phyloP scores from a whole-genome alignment of 2,329 filamentous ascomycete genomes.

The Alternaria viburni region DNA sequence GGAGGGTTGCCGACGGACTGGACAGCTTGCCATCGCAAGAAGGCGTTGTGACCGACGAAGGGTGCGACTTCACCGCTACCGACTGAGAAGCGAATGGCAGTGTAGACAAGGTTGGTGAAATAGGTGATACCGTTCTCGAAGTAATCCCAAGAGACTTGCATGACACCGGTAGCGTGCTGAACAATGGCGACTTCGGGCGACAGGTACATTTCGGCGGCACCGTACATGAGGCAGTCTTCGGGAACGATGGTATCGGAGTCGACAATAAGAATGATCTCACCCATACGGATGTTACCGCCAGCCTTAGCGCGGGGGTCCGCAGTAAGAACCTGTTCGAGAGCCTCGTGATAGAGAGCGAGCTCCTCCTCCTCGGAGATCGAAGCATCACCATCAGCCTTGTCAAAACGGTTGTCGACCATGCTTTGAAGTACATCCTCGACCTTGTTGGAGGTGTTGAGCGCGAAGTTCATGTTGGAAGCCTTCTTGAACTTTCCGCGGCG shows the following conservation, averaged over 20 bases:
- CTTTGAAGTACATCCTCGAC: slow-evolving; percentile 67
- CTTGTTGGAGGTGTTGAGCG: slow-evolving; percentile 64
- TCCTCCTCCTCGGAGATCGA: slow-evolving; percentile 45
- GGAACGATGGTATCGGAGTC: slow-evolving; percentile 52
- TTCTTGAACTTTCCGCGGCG: slow-evolving; percentile 41
- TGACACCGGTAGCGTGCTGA: slow-evolving; percentile 70
- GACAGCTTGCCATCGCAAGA: slow-evolving; percentile 71
- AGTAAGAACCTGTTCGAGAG: slow-evolving; percentile 68
- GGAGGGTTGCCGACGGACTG: slow-evolving; percentile 59
- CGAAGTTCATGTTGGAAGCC: slow-evolving; percentile 76
- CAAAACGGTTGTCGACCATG: slow-evolving; percentile 48
- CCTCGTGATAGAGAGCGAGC: slow-evolving; percentile 31
- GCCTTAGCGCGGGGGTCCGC: slow-evolving; percentile 74
- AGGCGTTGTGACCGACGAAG: slow-evolving; percentile 78
- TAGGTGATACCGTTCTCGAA: slow-evolving; percentile 79
- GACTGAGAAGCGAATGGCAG: slow-evolving; percentile 71
- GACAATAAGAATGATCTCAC: slow-evolving; percentile 76
- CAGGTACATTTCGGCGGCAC: slow-evolving; percentile 79
- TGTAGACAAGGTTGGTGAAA: slow-evolving; percentile 79
- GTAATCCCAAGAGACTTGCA: slow-evolving; percentile 73
- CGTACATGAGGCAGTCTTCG: slow-evolving; percentile 76
- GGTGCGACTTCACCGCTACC: slow-evolving; percentile 73
- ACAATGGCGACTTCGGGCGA: slow-evolving; percentile 79
- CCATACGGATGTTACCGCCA: slow-evolving; percentile 81
- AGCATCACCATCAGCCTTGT: slow-evolving; percentile 10